Conservation (phyloP, 805 yeast species). For the Yarrowia sp. region DNA sequence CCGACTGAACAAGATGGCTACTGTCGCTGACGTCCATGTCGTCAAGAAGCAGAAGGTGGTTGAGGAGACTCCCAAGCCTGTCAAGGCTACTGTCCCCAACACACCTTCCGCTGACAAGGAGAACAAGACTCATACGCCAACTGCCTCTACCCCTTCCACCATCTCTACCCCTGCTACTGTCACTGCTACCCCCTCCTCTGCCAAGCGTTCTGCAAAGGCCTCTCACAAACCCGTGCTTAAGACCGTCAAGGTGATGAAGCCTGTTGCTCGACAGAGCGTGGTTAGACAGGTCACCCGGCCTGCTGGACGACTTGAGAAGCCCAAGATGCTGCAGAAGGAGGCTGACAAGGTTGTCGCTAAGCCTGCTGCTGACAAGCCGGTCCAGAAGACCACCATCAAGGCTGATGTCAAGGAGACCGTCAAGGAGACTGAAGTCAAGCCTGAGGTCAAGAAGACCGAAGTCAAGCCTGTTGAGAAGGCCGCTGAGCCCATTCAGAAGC, state of each 20-base stretch:
- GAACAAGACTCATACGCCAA: neutral
- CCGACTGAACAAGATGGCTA: neutral
- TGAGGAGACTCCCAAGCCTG: neutral
- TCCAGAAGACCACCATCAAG: slow-evolving; percentile 13
- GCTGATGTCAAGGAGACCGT: neutral
- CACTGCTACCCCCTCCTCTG: neutral
- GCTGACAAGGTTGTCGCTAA: neutral
- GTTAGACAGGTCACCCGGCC: slow-evolving; percentile 2
- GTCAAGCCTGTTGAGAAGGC: neutral
- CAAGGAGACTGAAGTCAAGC: neutral
- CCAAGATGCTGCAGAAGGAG: neutral
- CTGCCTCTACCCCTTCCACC: neutral
- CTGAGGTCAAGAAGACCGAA: neutral
- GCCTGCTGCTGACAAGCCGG: neutral
- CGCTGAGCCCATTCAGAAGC: neutral
- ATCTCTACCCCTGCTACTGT: neutral
- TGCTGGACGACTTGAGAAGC: slow-evolving; percentile 6
- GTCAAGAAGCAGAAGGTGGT: neutral
- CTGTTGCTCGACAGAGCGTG: neutral
- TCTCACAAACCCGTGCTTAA: slow-evolving; percentile 5
- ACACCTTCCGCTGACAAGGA: neutral
- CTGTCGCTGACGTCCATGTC: neutral
- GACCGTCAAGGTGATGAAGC: slow-evolving; percentile 22
- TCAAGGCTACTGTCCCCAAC: neutral
- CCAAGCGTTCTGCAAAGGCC: neutral